A percentile compares a stretch with the other conserved stretches of the same genome.
These are phyloP conservation scores for Eruca vesicaria DNA, from an alignment of 441 rosid genomes.

Conservation along the genomic window DNA sequence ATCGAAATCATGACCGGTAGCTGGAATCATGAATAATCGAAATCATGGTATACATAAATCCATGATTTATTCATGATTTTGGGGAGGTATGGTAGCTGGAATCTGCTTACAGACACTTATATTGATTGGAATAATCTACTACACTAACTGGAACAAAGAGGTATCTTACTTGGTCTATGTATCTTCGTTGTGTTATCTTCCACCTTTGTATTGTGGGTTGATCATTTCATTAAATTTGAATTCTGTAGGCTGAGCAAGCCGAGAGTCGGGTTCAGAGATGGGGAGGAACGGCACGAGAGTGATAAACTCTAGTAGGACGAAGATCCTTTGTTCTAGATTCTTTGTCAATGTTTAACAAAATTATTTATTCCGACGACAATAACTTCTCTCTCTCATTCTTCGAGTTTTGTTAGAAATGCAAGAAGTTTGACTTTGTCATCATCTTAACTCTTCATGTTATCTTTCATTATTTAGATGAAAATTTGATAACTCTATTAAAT, in stretches of 20 bases:
- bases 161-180: constrained; percentile 34
- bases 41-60: no score
- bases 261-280: constrained; percentile 69
- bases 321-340: background rate
- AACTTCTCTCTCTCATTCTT: background rate
- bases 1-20: no score
- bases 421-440: no score
- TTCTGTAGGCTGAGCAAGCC: constrained; percentile 71
- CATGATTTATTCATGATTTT: no score
- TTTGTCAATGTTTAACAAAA: background rate
- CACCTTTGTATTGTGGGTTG: constrained; percentile 10
- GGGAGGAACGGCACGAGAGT: constrained; percentile 63
- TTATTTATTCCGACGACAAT: background rate
- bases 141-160: constrained; percentile 75
- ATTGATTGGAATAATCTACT: constrained; percentile 54
- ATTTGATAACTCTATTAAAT: no score
- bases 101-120: constrained; percentile 70
- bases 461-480: no score
- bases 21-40: no score
- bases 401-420: background rate
- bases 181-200: background rate
- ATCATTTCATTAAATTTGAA: background rate
- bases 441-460: no score
- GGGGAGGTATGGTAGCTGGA: constrained; percentile 94
- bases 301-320: background rate